Percentiles rank a stretch among this genome's conserved stretches.
phyloP scores from a whole-genome alignment of 2,329 filamentous ascomycete species.

The Ramularia collo-cygni region DNA sequence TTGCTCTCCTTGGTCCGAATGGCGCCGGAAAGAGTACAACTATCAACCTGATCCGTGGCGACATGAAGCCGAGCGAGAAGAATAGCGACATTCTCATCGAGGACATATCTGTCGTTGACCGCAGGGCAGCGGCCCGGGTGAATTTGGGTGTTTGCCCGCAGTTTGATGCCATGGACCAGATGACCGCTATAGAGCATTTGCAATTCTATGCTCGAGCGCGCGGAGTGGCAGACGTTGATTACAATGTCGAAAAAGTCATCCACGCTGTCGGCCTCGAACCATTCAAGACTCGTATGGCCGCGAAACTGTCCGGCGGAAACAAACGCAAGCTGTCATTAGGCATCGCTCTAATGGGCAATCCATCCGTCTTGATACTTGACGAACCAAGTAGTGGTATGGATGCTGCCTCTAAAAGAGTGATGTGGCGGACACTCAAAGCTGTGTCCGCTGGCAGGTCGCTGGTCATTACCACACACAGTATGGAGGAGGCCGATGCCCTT shows the following conservation, averaged over 20 bases:
- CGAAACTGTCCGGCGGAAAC: constrained; percentile 79
- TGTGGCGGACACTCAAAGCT: constrained; percentile 79
- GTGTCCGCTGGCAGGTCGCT: constrained; percentile 73
- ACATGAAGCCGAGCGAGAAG: constrained; percentile 63
- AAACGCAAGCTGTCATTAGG: constrained; percentile 86
- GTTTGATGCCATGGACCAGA: constrained; percentile 70
- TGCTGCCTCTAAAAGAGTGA: constrained; percentile 80
- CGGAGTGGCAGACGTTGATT: constrained; percentile 65
- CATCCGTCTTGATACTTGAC: constrained; percentile 77
- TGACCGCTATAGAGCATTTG: constrained; percentile 84
- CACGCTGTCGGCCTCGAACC: constrained; percentile 67
- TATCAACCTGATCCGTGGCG: constrained; percentile 83
- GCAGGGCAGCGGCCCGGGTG: constrained; percentile 63
- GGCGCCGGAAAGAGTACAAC: constrained; percentile 88
- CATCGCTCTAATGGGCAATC: constrained; percentile 89
- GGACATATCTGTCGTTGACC: constrained; percentile 63
- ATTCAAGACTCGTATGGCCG: constrained; percentile 68
- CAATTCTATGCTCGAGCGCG: constrained; percentile 80
- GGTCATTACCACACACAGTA: constrained; percentile 83
- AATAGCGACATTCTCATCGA: constrained; percentile 79
- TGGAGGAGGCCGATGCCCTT: constrained; percentile 91
- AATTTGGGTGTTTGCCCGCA: constrained; percentile 82
- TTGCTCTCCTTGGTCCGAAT: constrained; percentile 83
- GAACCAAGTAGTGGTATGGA: constrained; percentile 87
- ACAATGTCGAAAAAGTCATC: constrained; percentile 75